Evolutionary conservation across 2,329 filamentous ascomycete species (phyloP), one percentile per base, ranked within the genome.

Genomic region (Stemphylium lycopersici): DNA sequence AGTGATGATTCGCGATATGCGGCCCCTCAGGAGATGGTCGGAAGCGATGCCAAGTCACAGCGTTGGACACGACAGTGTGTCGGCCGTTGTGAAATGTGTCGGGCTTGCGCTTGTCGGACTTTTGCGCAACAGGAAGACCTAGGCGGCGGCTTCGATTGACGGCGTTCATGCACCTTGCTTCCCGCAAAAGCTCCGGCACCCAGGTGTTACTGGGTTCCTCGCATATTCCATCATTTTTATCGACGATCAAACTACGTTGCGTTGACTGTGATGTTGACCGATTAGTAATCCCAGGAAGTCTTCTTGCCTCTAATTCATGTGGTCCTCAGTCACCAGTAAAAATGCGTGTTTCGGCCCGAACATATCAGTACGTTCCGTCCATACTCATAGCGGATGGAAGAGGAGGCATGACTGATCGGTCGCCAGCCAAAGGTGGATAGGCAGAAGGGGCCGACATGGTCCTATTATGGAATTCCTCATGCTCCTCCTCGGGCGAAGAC

Each of bases 401-500:
- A 8, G 50, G 43, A 10, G 63, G 62, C 7, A 64, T 62, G 13
- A 56, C 46, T 13, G 54, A 53, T 5, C 29, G 36, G 4, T 42
- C 22, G 5, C 54, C 45, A 34, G 42, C 36, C 13, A 54, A 59
- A 2, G 56, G 36, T n/a, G 43, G 44, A 16, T 61, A 62, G 4
- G 55, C 53, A 7, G 65, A 65, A 5, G 63, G 57, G 8, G 56
- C 55, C 31, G 63, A 66, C 49, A 61, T 59, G 1, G 65, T 45
- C 39, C 60, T 58, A 18, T 54, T 47, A n/a, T 63, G 63, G 61
- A 63, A 68, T 11, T 68, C 64, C 0, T 72, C 67, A 13, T 50
- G 59, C 31, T 73, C 70, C 44, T 72, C 69, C 36, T 72, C 69
- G 0, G 69, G 65, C 13, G 69, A 71, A 6, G 69, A 72, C 3